Percentiles rank a stretch among this genome's conserved stretches.
These are phyloP conservation scores for Oryza australiensis DNA, from an alignment of 176 grass and related monocot genomes.

Conservation along the genomic window DNA sequence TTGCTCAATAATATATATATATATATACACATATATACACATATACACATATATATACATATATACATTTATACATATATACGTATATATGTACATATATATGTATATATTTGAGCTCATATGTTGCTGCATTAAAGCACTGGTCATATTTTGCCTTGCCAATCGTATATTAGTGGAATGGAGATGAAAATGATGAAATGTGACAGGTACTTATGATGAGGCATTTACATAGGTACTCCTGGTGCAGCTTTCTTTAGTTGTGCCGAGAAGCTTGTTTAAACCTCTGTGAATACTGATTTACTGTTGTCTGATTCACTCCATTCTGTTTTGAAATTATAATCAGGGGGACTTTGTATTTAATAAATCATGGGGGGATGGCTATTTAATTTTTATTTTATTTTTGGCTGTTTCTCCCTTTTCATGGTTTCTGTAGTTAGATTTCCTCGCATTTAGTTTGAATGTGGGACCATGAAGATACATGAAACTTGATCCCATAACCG, in stretches of 20 bases:
- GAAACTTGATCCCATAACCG: conserved; percentile 44
- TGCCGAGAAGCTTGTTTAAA: conserved; percentile 59
- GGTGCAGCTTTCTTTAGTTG: conserved; percentile 63
- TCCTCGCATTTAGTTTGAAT: conserved; percentile 2
- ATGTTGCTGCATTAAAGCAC: conserved; percentile 1
- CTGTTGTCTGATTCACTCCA: conserved; percentile 51
- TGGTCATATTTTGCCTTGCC: neutral
- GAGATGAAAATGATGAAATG: conserved; percentile 75
- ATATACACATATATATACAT: too few relatives aligned
- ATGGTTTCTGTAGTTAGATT: conserved; percentile 5
- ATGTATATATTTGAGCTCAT: too few relatives aligned
- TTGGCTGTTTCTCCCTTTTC: neutral
- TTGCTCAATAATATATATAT: neutral
- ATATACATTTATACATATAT: too few relatives aligned
- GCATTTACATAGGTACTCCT: conserved; percentile 54
- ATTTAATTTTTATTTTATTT: conserved; percentile 7
- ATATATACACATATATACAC: too few relatives aligned
- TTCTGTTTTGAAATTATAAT: conserved; percentile 29
- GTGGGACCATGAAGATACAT: conserved; percentile 64
- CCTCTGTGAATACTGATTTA: conserved; percentile 47
- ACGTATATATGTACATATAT: too few relatives aligned
- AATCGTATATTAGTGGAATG: conserved; percentile 27
- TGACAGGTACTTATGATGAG: conserved; percentile 77
- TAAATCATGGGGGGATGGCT: neutral
- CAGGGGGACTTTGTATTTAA: neutral